These are phyloP conservation scores for Ascomycota sp. DNA, from an alignment of 2,329 filamentous ascomycete species.

Conservation along the genomic window DNA sequence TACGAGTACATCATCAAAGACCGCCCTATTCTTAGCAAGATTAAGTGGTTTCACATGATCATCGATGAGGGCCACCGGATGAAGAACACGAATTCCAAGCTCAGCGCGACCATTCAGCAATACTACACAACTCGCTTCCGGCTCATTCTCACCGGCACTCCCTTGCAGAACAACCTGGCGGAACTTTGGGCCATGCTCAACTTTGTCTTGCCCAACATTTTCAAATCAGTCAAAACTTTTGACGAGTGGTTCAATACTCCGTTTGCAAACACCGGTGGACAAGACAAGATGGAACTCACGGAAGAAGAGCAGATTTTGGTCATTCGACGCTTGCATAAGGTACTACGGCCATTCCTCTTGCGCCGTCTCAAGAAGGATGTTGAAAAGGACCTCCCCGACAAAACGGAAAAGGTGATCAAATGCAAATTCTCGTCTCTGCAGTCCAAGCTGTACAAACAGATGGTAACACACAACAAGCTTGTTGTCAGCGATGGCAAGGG, in stretches of 20 bases:
- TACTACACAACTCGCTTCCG: conserved; percentile 92
- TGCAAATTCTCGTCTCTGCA: conserved; percentile 94
- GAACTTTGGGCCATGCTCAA: conserved; percentile 97
- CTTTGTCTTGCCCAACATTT: conserved; percentile 92
- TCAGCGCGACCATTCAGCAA: conserved; percentile 79
- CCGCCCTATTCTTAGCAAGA: conserved; percentile 79
- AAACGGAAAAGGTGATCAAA: conserved; percentile 97
- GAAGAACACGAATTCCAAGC: conserved; percentile 94
- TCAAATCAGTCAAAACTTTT: conserved; percentile 97
- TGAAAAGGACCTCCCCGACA: conserved; percentile 94
- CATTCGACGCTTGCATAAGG: conserved; percentile 94
- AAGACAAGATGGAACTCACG: conserved; percentile 95
- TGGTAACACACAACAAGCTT: conserved; percentile 86
- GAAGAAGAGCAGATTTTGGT: conserved; percentile 99
- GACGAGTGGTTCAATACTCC: conserved; percentile 99
- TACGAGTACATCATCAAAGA: conserved; percentile 99
- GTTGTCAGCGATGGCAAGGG: conserved; percentile 87
- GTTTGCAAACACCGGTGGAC: conserved; percentile 90
- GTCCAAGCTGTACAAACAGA: conserved; percentile 85
- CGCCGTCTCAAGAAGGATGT: conserved; percentile 98
- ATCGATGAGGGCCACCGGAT: conserved; percentile 98
- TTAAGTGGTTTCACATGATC: conserved; percentile 99
- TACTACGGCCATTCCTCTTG: conserved; percentile 85
- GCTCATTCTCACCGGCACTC: conserved; percentile 90
- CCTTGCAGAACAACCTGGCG: conserved; percentile 85